Percentiles rank a stretch among this genome's conserved stretches.
Conservation (phyloP, 2,329 filamentous ascomycete species). For the Ceratocystis alfenasii region DNA sequence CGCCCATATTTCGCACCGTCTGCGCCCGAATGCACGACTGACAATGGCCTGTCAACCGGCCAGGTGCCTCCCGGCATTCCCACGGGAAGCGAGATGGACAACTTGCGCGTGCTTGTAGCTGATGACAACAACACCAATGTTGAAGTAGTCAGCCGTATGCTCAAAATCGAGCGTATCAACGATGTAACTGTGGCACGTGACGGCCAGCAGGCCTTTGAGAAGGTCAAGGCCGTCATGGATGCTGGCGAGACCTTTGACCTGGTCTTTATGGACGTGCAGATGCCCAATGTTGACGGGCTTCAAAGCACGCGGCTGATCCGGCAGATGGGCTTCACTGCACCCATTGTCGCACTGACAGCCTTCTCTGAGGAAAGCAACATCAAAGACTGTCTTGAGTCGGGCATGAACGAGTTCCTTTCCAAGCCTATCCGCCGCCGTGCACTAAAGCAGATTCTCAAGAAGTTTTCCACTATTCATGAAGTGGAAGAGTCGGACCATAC, state of each 20-base stretch:
- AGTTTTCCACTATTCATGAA: slow-evolving; percentile 70
- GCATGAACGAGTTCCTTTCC: slow-evolving; percentile 81
- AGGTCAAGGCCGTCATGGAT: slow-evolving; percentile 72
- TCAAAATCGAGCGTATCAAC: slow-evolving; percentile 67
- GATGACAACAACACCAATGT: slow-evolving; percentile 54
- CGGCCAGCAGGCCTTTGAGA: slow-evolving; percentile 75
- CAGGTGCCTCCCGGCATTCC: slow-evolving; percentile 39
- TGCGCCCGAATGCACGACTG: slow-evolving; percentile 25
- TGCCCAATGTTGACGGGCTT: slow-evolving; percentile 85
- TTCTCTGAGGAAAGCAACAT: slow-evolving; percentile 86
- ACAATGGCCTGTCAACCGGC: not conserved
- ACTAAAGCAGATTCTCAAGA: slow-evolving; percentile 73
- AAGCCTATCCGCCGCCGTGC: slow-evolving; percentile 70
- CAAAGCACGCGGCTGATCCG: slow-evolving; percentile 78
- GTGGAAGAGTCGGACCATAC: slow-evolving; percentile 27
- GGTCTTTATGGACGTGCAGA: slow-evolving; percentile 93
- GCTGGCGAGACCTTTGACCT: slow-evolving; percentile 63
- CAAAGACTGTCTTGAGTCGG: slow-evolving; percentile 72
- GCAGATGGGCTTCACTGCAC: slow-evolving; percentile 72
- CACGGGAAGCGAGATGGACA: slow-evolving; percentile 44
- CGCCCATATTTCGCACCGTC: slow-evolving; percentile 61
- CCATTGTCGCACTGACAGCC: slow-evolving; percentile 82
- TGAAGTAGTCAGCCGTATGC: slow-evolving; percentile 48
- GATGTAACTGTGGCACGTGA: slow-evolving; percentile 82
- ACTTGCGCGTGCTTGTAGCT: slow-evolving; percentile 71